Base-by-base conservation (phyloP, 768 basidiomycete species). In the Russula vinacea region DNA sequence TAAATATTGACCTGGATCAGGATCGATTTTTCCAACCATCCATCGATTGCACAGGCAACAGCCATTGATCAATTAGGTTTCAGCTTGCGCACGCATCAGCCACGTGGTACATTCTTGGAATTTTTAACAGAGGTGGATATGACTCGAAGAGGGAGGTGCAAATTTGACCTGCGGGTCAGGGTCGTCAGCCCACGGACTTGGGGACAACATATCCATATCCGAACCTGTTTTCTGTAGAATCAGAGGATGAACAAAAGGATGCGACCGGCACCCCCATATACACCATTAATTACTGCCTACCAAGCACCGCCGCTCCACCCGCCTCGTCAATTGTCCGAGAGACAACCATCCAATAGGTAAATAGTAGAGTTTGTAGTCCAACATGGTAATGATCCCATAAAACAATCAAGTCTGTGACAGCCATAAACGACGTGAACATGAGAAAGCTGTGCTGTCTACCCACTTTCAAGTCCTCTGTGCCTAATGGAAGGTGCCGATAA, bases 241-340 rank as follows among this genome's bases (percentile, higher is more conserved):
- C 45, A 22, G 45, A 47, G 45, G 45, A 29, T 39, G n/a, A 22
- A 52, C 49, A 32, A 52, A 51, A 42, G 26, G 24, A 42, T 26
- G 42, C n/a, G 14, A 40, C 22, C 54, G 53, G 60, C 42, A 17
- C 33, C 75, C 62, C 76, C 76, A 72, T 45, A 54, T 60, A 45
- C 26, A 37, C 37, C 13, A 19, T 53, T 57, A 40, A 33, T 40
- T 53, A 55, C 29, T 16, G 45, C 63, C 63, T 60, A 58, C 37
- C 45, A 55, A 64, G 52, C 35, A 35, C 58, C 39, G 29, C 39
- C 33, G 50, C 57, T 32, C 47, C 58, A 39, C 53, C 32, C 17
- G 26, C 45, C 26, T 45, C 24, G 33, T 51, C 50, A 63, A 53
- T 45, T 39, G 51, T 50, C 56, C 57, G 35, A 58, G 22, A 33